Evolutionary conservation across 2,329 filamentous ascomycete species (phyloP).

Genomic region (Aspergillus persii): DNA sequence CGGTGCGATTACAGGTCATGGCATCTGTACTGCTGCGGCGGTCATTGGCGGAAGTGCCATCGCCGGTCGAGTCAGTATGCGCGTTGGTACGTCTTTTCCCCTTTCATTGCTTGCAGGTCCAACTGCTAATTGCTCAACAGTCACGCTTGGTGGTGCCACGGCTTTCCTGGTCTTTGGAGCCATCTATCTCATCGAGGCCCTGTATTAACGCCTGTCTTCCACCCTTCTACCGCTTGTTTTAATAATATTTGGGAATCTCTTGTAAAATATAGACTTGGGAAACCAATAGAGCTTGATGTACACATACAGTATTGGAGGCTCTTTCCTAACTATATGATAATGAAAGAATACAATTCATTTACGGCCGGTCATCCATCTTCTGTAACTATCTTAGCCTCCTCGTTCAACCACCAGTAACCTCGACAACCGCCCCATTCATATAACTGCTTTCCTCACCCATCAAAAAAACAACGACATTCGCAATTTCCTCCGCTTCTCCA

Average conservation of each 20-base stretch:
- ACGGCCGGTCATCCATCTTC: background rate
- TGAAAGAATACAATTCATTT: background rate
- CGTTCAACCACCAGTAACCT: conserved; percentile 23
- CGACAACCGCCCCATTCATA: conserved; percentile 49
- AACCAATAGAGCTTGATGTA: background rate
- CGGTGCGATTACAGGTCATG: conserved; percentile 82
- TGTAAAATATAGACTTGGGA: conserved; percentile 2
- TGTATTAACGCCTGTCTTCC: conserved; percentile 50
- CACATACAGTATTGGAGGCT: background rate
- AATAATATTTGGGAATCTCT: background rate
- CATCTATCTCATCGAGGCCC: conserved; percentile 83
- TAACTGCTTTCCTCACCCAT: conserved; percentile 47
- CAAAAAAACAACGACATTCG: conserved; percentile 51
- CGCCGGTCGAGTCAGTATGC: conserved; percentile 89
- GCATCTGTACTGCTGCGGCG: conserved; percentile 83
- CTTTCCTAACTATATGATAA: background rate
- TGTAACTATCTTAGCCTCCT: background rate
- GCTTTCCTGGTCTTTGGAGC: conserved; percentile 90
- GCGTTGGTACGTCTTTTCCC: conserved; percentile 73
- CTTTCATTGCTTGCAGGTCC: background rate
- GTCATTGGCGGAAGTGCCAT: conserved; percentile 91
- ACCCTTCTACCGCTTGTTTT: conserved; percentile 11
- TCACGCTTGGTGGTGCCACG: conserved; percentile 85
- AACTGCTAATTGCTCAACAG: conserved; percentile 49
- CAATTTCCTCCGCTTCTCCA: conserved; percentile 49